Percentiles rank a stretch among this genome's conserved stretches.
phyloP scores from a whole-genome alignment of 208 protist species.

The Acanthamoeba culbertsoni region DNA sequence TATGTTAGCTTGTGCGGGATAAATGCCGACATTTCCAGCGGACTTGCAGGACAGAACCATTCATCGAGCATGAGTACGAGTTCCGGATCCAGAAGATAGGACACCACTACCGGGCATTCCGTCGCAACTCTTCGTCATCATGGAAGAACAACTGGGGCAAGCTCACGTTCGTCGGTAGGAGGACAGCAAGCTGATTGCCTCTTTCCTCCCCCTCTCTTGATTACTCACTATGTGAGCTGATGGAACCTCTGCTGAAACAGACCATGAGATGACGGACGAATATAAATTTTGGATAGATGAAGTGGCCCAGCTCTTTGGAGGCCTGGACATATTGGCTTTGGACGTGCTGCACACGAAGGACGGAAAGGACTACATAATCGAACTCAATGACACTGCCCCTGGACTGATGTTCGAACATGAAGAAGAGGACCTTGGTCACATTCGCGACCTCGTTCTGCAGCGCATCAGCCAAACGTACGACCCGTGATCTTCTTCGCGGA shows the following conservation, averaged over 20 bases:
- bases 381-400: constrained; percentile 57
- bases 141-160: constrained; percentile 64
- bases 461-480: neutral
- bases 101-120: constrained; percentile 39
- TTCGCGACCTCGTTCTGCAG: neutral
- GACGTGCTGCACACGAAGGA: constrained; percentile 51
- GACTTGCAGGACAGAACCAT: constrained; percentile 16
- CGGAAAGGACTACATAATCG: constrained; percentile 27
- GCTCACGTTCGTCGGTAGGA: neutral
- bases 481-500: no score
- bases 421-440: constrained; percentile 30
- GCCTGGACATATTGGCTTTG: constrained; percentile 37
- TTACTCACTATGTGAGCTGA: neutral
- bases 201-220: neutral
- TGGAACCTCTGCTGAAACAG: neutral
- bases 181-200: neutral
- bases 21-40: neutral
- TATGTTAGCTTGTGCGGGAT: neutral
- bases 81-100: constrained; percentile 46
- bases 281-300: neutral
- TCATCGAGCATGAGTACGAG: constrained; percentile 47
- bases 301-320: neutral
- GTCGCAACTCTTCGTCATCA: neutral
- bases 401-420: constrained; percentile 43
- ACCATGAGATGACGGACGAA: neutral